Base-by-base conservation (phyloP, 2,329 filamentous ascomycete species). In the Myriosclerotinia curreyana region DNA sequence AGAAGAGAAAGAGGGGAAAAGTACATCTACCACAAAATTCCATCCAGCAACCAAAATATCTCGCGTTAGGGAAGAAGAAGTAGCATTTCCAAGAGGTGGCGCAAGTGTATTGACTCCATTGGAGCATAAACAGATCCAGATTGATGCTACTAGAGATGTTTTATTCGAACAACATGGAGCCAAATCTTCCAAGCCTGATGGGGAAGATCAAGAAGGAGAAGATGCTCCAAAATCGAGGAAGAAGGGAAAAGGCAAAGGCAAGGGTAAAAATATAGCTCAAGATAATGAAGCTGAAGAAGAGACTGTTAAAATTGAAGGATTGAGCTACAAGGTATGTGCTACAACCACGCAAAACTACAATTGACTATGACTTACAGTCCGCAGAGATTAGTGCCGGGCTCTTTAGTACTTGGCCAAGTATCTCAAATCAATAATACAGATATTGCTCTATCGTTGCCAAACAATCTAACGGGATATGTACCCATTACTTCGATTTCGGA, bases 91-190 rank as follows among this genome's bases (percentile, higher is more conserved):
- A 70, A 86, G 95, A 82, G 95, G 95, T 64, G 96, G 95, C 51
- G 94, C 87, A 61, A 96, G 91, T 74, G 83, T 96, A 60, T 80
- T 99, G 74, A 97, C 95, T 2, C 93, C 95, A 25, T 81, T 99
- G 60, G 95, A 99, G 76, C 90, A 96, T 75, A 97, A 96, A 79
- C 92, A 98, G 77, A 98, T 99, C 68, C 89, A 95, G 72, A 88
- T 96, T 65, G 90, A 98, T 77, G 95, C 95, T 53, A 95, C 90
- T 74, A 88, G 89, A 71, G 95, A 99, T 80, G 95, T 93, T 49
- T 80, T 96, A 48, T 95, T 94, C 74, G 95, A 98, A 77, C 88
- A 96, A 71, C 83, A 88, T 70, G 85, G 84, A 55, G 78, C 80
- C 59, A 81, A 82, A 64, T 77, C 78, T 51, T 74, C 77, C 36